Evolutionary conservation across 371 early-diverging fungal genomes (phyloP).

Genomic region (Mucor lusitanicus): DNA sequence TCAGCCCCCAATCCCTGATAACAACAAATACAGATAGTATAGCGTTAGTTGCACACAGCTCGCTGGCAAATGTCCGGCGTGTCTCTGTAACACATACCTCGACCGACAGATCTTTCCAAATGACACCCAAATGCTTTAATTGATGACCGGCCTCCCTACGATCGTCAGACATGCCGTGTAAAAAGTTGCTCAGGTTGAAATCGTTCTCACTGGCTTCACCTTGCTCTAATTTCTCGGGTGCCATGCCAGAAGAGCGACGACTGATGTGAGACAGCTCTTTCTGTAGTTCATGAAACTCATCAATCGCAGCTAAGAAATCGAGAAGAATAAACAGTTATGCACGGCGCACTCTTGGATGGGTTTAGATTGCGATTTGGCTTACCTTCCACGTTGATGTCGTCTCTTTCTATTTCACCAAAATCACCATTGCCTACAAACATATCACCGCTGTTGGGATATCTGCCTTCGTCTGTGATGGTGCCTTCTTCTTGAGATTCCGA

Average conservation of each 20-base stretch:
- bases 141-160: conserved; percentile 38
- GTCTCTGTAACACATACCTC: conserved; percentile 17
- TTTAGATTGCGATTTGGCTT: neutral
- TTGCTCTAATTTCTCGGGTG: conserved; percentile 18
- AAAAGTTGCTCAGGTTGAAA: conserved; percentile 38
- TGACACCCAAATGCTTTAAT: conserved; percentile 47
- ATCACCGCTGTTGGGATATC: neutral
- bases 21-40: neutral
- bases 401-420: conserved; percentile 12
- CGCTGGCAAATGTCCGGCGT: neutral
- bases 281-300: conserved; percentile 15
- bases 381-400: conserved; percentile 21
- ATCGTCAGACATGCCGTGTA: conserved; percentile 26
- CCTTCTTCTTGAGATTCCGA: conserved; percentile 3
- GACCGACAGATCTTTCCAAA: conserved; percentile 48
- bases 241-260: neutral
- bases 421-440: neutral
- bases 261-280: conserved; percentile 18
- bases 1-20: conserved; percentile 43
- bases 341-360: neutral
- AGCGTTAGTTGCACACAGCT: neutral
- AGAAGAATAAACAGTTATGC: neutral
- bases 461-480: neutral
- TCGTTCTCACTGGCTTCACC: conserved; percentile 21
- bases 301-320: conserved; percentile 11